Base-by-base conservation (phyloP, 208 protist genomes). In the Leptomonas seymouri region DNA sequence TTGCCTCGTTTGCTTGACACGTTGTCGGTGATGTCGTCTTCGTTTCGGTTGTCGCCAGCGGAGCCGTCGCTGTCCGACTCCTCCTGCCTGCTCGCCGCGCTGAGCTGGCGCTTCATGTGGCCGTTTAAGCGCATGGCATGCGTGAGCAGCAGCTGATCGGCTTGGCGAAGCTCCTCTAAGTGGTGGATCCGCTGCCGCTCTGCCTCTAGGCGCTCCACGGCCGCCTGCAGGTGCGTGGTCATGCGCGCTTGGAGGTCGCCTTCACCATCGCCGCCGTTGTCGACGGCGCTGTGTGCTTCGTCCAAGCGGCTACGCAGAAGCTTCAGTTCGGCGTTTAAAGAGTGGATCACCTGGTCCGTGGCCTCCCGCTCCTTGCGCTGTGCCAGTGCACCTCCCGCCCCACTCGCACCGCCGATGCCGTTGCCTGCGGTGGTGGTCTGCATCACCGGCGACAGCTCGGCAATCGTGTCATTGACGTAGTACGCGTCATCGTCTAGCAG, bases 91-190 rank as follows among this genome's bases (percentile, higher is more conserved):
- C 51, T 46, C 15, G 65, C 34, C 39, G 18, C 46, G 31, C 44
- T 30, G 0, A 28, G 30, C 18, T 64, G n/a, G 8, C 49, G 45
- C 30, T 48, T 41, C 41, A 55, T 51, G 30, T 42, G 20, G 16
- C 44, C 50, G 39, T 60, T 56, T 12, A 34, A 6, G 23, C 41
- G 49, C 6, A 64, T 28, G 7, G 59, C 64, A 56, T 51, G 44
- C 28, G 67, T 61, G 28, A 78, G 45, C 61, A 71, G 42, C 46
- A 66, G 63, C 66, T 80, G 71, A 57, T 86, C 74, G 55, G 78
- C 76, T 34, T 76, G 59, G 11, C 77, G 54, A 36, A 84, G 49
- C 79, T 89, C 85, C 74, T 93, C 85, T 18, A 93, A 78, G 20
- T 84, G 64, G 20, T 51, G 63, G 51, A 93, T 83, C 36, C 74